Conservation (phyloP, 2,329 filamentous ascomycete species). For the Elsinoe fawcettii region DNA sequence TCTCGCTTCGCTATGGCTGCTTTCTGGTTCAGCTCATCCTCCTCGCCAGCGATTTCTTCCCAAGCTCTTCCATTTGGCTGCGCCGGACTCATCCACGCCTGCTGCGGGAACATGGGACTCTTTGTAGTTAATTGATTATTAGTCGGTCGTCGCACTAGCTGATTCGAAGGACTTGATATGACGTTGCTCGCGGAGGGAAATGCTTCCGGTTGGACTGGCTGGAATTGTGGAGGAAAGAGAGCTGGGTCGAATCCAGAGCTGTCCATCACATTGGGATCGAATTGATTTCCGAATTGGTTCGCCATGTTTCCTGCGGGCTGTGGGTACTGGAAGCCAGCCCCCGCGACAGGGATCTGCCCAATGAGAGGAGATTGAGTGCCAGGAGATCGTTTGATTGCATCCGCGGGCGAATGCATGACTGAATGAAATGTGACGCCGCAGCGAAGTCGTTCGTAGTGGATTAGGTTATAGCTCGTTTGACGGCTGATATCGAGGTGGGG, state of each 20-base stretch:
- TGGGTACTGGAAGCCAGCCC: neutral
- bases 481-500: conserved; percentile 2
- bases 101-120: conserved; percentile 25
- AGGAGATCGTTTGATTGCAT: conserved; percentile 11
- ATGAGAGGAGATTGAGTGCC: conserved; percentile 3
- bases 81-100: conserved; percentile 35
- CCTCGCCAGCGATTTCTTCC: conserved; percentile 55
- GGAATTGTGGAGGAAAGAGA: conserved; percentile 9
- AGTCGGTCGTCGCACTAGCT: conserved; percentile 39
- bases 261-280: conserved; percentile 11
- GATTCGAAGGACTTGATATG: conserved; percentile 29
- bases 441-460: neutral
- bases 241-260: conserved; percentile 11
- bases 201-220: conserved; percentile 10
- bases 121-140: conserved; percentile 40
- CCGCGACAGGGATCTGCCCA: conserved; percentile 6
- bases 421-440: neutral
- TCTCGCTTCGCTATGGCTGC: conserved; percentile 79
- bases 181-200: conserved; percentile 18
- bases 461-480: conserved; percentile 1
- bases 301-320: conserved; percentile 23
- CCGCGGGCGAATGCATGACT: conserved; percentile 11
- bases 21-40: conserved; percentile 71
- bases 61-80: conserved; percentile 34
- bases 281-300: conserved; percentile 3